These are phyloP conservation scores for Dryas alaskensis DNA, from an alignment of 306 rosid species.

Conservation along the genomic window DNA sequence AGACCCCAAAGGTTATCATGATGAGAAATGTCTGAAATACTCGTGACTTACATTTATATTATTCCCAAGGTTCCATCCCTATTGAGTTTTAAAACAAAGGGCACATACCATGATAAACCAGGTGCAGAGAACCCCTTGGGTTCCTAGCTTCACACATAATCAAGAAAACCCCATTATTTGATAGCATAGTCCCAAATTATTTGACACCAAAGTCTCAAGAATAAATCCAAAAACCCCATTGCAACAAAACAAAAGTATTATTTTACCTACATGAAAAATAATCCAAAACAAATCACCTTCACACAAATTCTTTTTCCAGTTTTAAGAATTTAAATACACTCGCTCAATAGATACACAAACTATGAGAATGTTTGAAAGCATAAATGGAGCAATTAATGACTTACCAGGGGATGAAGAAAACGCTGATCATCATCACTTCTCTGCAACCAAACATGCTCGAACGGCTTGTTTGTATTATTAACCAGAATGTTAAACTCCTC, in stretches of 20 bases:
- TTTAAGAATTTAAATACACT: too few relatives aligned
- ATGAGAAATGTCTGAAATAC: too few relatives aligned
- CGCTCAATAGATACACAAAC: background rate
- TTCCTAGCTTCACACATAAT: too few relatives aligned
- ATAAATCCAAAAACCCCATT: background rate
- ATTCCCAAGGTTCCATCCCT: background rate
- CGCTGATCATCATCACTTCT: constrained; percentile 61
- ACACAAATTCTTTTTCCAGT: too few relatives aligned
- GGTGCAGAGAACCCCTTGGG: too few relatives aligned
- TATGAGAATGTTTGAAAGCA: background rate
- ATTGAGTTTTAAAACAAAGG: background rate
- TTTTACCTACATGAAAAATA: too few relatives aligned
- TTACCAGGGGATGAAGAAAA: constrained; percentile 82
- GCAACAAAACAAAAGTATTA: too few relatives aligned
- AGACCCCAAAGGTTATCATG: too few relatives aligned
- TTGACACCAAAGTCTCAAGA: background rate
- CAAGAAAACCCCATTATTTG: background rate
- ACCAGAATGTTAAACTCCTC: constrained; percentile 64
- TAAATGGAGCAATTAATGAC: constrained; percentile 15
- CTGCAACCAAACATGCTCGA: constrained; percentile 91
- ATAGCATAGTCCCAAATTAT: background rate
- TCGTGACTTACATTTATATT: too few relatives aligned
- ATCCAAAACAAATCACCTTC: too few relatives aligned
- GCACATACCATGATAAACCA: background rate
- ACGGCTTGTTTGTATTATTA: constrained; percentile 67